Conservation (phyloP, 495 filamentous ascomycete species). For the Aspergillus steynii region DNA sequence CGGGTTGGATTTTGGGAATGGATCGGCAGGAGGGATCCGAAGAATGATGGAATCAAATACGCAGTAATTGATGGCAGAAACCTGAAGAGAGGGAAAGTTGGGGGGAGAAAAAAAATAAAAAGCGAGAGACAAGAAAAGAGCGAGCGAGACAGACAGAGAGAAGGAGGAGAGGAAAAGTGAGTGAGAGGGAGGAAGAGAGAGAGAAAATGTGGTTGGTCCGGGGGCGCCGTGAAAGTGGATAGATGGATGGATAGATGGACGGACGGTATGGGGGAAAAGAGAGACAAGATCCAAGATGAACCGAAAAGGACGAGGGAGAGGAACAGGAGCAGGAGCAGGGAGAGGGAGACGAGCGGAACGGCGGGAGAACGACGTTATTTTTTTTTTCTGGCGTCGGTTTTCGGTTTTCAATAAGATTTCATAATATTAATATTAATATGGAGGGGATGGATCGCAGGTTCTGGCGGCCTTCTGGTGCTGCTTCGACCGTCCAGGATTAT, state of each 20-base stretch:
- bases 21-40: slow-evolving; percentile 47
- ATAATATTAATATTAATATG: not conserved
- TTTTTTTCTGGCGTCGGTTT: not conserved
- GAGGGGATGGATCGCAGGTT: not conserved
- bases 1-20: slow-evolving; percentile 30
- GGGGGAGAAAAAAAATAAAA: not conserved
- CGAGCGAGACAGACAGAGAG: not conserved
- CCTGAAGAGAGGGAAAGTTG: not conserved
- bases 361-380: not conserved
- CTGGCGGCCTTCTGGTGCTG: not conserved
- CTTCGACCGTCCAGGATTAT: not conserved
- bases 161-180: not conserved
- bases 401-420: not conserved
- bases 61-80: not conserved
- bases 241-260: not conserved
- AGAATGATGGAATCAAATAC: slow-evolving; percentile 28
- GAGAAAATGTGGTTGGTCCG: not conserved
- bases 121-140: not conserved
- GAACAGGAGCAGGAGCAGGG: too few species aligned
- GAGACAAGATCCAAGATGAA: not conserved
- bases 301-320: too few species aligned
- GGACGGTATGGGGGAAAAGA: not conserved
- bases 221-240: not conserved
- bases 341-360: too few species aligned
- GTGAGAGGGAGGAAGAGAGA: not conserved